These are phyloP conservation scores for Fusarium neocosmosporiellum DNA, from an alignment of 2,329 filamentous ascomycete genomes.

Conservation along the genomic window DNA sequence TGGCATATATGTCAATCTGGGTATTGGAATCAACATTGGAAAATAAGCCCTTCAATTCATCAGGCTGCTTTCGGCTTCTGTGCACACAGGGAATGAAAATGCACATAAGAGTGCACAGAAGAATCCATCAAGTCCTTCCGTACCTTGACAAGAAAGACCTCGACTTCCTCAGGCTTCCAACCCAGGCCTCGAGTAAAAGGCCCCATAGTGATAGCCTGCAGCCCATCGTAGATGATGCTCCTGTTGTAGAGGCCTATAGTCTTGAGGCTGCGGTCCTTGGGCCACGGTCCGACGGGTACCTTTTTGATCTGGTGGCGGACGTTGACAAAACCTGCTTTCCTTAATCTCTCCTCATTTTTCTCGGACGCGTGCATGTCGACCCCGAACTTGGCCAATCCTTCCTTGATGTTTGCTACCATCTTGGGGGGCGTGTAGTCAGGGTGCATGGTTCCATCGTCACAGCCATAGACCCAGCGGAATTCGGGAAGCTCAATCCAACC, in stretches of 20 bases:
- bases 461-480: constrained; percentile 41
- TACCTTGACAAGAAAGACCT: constrained; percentile 48
- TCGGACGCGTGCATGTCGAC: constrained; percentile 47
- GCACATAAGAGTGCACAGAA: constrained; percentile 29
- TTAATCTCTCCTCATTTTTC: constrained; percentile 43
- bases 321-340: constrained; percentile 54
- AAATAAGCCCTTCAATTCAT: background rate
- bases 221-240: constrained; percentile 44
- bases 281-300: constrained; percentile 61
- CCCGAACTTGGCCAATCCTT: constrained; percentile 45
- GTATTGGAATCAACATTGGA: background rate
- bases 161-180: constrained; percentile 49
- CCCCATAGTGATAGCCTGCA: constrained; percentile 48
- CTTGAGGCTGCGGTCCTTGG: constrained; percentile 58
- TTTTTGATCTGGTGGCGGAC: constrained; percentile 53
- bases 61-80: constrained; percentile 7
- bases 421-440: constrained; percentile 41
- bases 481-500: constrained; percentile 59
- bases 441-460: constrained; percentile 45
- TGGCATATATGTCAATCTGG: background rate
- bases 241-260: constrained; percentile 53
- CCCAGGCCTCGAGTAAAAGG: constrained; percentile 49
- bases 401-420: constrained; percentile 45
- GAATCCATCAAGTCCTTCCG: constrained; percentile 47
- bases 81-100: constrained; percentile 30